Conservation (phyloP, 2,329 filamentous ascomycete species). For the Gaeumannomyces tritici region DNA sequence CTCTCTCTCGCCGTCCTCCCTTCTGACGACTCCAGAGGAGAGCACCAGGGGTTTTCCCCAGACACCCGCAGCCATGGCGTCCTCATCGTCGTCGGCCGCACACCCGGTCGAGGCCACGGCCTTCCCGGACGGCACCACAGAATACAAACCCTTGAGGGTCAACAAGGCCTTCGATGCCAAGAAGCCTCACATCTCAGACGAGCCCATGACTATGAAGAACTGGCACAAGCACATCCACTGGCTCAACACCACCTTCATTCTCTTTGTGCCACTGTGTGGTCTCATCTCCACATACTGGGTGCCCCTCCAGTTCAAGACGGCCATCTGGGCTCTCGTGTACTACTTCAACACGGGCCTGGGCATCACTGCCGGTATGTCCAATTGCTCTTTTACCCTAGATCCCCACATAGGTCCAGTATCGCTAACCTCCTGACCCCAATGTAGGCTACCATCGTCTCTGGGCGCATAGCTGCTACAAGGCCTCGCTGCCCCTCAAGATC, state of each 20-base stretch:
- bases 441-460: constrained; percentile 70
- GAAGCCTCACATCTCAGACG: constrained; percentile 81
- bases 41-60: neutral
- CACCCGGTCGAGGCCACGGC: constrained; percentile 25
- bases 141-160: constrained; percentile 40
- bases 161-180: constrained; percentile 37
- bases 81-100: constrained; percentile 26
- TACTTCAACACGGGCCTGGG: constrained; percentile 80
- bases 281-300: constrained; percentile 70
- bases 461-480: constrained; percentile 80
- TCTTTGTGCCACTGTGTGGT: constrained; percentile 66
- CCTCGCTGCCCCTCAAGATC: constrained; percentile 64
- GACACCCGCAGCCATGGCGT: constrained; percentile 16
- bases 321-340: constrained; percentile 64
- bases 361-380: constrained; percentile 59
- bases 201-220: constrained; percentile 69
- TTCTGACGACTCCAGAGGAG: neutral
- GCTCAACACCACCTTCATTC: constrained; percentile 76
- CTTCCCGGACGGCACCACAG: constrained; percentile 43
- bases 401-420: neutral
- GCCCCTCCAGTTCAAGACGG: constrained; percentile 61
- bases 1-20: constrained; percentile 4
- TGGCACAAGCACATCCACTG: constrained; percentile 93
- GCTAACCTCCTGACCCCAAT: constrained; percentile 1
- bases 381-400: too few species aligned